phyloP scores from a whole-genome alignment of 192 early-diverging fungal species.

The Lobosporangium transversale region DNA sequence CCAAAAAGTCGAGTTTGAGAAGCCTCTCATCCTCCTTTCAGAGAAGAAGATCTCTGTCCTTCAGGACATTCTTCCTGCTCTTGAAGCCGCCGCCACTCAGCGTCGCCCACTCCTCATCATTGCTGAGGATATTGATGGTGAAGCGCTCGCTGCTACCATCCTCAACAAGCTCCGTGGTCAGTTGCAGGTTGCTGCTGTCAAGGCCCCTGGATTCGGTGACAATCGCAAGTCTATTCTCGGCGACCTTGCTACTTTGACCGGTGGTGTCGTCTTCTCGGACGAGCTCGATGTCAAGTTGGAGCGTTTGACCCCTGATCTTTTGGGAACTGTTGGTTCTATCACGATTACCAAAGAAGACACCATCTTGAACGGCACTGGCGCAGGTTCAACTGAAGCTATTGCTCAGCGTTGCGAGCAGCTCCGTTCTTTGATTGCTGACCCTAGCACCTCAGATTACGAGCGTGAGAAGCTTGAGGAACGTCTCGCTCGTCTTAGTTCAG shows the following conservation, averaged over 20 bases:
- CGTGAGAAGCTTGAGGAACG: slow-evolving; percentile 99
- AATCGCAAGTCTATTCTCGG: slow-evolving; percentile 99
- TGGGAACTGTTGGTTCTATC: slow-evolving; percentile 88
- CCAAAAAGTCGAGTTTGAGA: slow-evolving; percentile 99
- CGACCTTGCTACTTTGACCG: slow-evolving; percentile 97
- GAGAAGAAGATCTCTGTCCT: slow-evolving; percentile 98
- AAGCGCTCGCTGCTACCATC: slow-evolving; percentile 99
- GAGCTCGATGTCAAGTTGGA: slow-evolving; percentile 98
- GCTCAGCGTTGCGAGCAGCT: slow-evolving; percentile 97
- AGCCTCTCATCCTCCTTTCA: slow-evolving; percentile 97
- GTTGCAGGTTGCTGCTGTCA: slow-evolving; percentile 95
- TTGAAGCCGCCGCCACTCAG: slow-evolving; percentile 93
- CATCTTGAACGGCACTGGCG: slow-evolving; percentile 93
- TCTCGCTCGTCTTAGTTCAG: slow-evolving; percentile 96
- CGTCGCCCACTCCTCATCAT: slow-evolving; percentile 97
- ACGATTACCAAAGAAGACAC: slow-evolving; percentile 99
- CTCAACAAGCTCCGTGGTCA: slow-evolving; percentile 99
- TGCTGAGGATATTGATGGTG: slow-evolving; percentile 99
- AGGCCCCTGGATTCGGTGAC: slow-evolving; percentile 99
- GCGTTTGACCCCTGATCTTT: slow-evolving; percentile 89
- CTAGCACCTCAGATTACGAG: slow-evolving; percentile 94
- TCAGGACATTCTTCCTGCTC: slow-evolving; percentile 95
- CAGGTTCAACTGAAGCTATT: slow-evolving; percentile 89
- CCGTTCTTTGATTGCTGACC: slow-evolving; percentile 85
- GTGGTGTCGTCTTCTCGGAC: slow-evolving; percentile 96